Base-by-base conservation (phyloP, 2,329 filamentous ascomycete genomes). In the Fusarium algeriense region DNA sequence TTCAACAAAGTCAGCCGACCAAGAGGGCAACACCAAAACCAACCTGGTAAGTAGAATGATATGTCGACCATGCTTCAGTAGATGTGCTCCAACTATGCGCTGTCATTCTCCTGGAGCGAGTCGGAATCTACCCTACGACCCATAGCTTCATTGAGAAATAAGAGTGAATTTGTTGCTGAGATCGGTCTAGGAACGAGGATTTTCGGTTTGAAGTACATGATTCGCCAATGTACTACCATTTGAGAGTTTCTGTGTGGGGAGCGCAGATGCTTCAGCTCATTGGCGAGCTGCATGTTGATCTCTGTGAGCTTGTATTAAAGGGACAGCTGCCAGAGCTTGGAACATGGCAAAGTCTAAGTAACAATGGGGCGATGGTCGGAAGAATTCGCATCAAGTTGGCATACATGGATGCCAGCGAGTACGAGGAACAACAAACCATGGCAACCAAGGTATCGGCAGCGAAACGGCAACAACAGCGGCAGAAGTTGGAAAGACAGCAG, bases 171-270 rank as follows among this genome's bases (percentile, higher is more conserved):
- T 53, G 38, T 63, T 54, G 35, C 75, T 76, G 48, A 76, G 45
- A 52, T 43, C 64, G 44, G 48, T 60, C 44, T 48, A 76, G 75
- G 75, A 73, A 76, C 40, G 70, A 76, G 37, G 71, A 76, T 34
- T 76, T 76, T 46, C 63, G 70, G 40, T 76, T 76, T 37, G 56
- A 74, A 32, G 67, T 76, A 20, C 67, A 73, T 41, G 64, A 76
- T 60, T 76, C 71, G 46, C 75, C 75, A 41, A 76, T 76, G 73
- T 76, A 60, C 60, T 69, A 75, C 30, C 71, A 76, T 48, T 60
- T 76, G 41, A 70, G 75, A 60, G 52, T 76, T 40, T 75, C 73
- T 7, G 70, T 76, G 32, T 76, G 75, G 75, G 73, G 68, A 55
- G 56, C 63, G 10, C 75, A 76, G 43, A 76, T 76, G 75, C 53